A percentile compares a stretch with the other conserved stretches of the same genome.
These are phyloP conservation scores for Mycosphaerella sp. DNA, from an alignment of 2,329 filamentous ascomycete species.

Conservation along the genomic window DNA sequence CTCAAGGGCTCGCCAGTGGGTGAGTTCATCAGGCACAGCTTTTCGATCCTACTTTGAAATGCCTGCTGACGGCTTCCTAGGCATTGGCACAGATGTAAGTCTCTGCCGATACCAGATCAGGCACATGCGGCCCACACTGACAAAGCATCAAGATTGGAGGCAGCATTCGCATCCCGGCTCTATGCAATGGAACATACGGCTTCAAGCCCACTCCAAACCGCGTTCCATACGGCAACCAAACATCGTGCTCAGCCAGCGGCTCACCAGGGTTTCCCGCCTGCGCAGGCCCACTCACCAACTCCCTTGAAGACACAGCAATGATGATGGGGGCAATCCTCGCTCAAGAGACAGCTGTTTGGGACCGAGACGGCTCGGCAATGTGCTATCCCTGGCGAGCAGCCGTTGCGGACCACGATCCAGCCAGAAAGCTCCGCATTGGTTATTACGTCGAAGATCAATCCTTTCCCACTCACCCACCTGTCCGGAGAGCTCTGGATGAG, in stretches of 20 bases:
- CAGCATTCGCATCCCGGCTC: slow-evolving; percentile 71
- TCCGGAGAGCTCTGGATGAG: slow-evolving; percentile 41
- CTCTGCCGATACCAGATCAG: background rate
- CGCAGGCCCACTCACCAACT: slow-evolving; percentile 28
- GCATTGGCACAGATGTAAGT: slow-evolving; percentile 3
- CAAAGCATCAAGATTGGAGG: background rate
- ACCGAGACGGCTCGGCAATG: slow-evolving; percentile 29
- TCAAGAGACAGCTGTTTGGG: slow-evolving; percentile 18
- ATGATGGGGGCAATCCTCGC: slow-evolving; percentile 22
- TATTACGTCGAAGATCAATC: slow-evolving; percentile 44
- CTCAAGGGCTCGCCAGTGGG: slow-evolving; percentile 53
- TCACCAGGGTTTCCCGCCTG: slow-evolving; percentile 36
- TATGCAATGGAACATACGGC: slow-evolving; percentile 51
- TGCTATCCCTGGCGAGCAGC: slow-evolving; percentile 44
- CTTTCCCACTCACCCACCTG: slow-evolving; percentile 48
- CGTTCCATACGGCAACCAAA: slow-evolving; percentile 29
- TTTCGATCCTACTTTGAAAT: too few relatives aligned
- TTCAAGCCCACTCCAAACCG: slow-evolving; percentile 21
- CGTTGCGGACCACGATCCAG: slow-evolving; percentile 16
- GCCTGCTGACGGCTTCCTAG: background rate
- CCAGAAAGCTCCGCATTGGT: slow-evolving; percentile 41
- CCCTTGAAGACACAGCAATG: slow-evolving; percentile 22
- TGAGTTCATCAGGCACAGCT: background rate
- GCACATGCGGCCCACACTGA: background rate
- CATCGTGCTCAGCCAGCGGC: slow-evolving; percentile 35